Base-by-base conservation (phyloP, 2,329 filamentous ascomycete genomes). In the Fusarium beomiforme region DNA sequence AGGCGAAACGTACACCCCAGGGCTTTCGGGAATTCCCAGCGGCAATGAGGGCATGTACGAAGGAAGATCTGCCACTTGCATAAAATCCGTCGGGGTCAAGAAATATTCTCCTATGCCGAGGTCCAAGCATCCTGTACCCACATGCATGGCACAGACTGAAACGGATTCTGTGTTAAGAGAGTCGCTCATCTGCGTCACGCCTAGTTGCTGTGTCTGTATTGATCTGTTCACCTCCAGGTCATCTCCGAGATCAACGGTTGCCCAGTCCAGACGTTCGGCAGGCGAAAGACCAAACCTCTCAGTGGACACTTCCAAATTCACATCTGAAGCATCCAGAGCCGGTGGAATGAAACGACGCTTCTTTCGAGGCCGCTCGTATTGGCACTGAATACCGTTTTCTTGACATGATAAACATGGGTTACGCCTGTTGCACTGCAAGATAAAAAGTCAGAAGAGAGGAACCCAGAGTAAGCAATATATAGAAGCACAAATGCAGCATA, bases 41-140 rank as follows among this genome's bases (percentile, higher is more conserved):
- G 34, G 24, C 0, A 54, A 14, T 3, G 50, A 54, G 11, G 50
- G 24, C 0, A 31, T 0, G 1, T 0, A 42, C 0, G 19, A 14
- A 11, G 24, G 24, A 19, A 31, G 24, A 1, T 54, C 50, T 14
- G 41, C 24, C 11, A 23, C 5, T 14, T 36, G 36, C 3, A 54
- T 10, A 8, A 54, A 2, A 3, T 17, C 42, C 2, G 24, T 31
- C 8, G 50, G 34, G 7, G 42, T 21, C 19, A 54, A 54, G 19
- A 54, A 54, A 4, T 24, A 54, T 12, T 43, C 36, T 5, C 50
- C 50, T 24, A 54, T 42, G 13, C 50, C 24, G 31, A 54, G 19
- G 13, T 23, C n/a, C 19, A 26, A 21, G 9, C 23, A 31, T 11
- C 41, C 50, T 1, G 50, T 19, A 6, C 13, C 50, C n/a, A 54